phyloP scores from a whole-genome alignment of 208 protist species.

The Trypanosomatidae sp. region DNA sequence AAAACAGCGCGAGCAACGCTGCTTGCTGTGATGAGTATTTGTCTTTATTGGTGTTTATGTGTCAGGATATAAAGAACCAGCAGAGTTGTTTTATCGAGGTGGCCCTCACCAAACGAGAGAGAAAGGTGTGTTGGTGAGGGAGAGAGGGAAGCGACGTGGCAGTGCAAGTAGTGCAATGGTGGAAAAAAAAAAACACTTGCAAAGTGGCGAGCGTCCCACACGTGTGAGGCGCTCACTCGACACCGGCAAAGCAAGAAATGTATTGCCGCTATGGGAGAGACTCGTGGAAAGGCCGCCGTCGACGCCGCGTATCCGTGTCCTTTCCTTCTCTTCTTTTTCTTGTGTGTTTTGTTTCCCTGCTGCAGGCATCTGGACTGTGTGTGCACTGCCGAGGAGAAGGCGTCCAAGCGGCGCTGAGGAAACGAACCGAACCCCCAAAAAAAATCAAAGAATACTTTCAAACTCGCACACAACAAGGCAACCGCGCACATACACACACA shows the following conservation, averaged over 20 bases:
- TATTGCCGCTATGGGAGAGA: neutral
- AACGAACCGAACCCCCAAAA: neutral
- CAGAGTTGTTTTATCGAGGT: neutral
- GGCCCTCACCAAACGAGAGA: neutral
- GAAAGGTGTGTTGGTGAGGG: neutral
- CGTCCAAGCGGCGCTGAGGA: neutral
- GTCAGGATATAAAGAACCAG: no score
- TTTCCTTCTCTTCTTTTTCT: no score
- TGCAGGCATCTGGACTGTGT: no score
- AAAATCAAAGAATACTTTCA: neutral
- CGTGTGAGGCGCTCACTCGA: no score
- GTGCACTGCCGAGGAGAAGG: neutral
- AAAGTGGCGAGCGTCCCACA: neutral
- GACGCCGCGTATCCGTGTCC: no score
- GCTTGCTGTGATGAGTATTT: no score
- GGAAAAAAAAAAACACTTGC: no score
- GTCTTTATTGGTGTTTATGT: no score
- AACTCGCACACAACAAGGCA: conserved; percentile 27
- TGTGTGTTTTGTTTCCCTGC: no score
- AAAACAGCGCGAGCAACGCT: no score
- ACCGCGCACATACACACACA: conserved; percentile 7
- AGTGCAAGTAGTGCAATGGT: no score
- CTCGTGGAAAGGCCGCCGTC: no score
- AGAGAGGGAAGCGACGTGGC: neutral
- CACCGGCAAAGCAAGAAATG: neutral